Conservation (phyloP, 441 rosid species). For the Iberis amara region DNA sequence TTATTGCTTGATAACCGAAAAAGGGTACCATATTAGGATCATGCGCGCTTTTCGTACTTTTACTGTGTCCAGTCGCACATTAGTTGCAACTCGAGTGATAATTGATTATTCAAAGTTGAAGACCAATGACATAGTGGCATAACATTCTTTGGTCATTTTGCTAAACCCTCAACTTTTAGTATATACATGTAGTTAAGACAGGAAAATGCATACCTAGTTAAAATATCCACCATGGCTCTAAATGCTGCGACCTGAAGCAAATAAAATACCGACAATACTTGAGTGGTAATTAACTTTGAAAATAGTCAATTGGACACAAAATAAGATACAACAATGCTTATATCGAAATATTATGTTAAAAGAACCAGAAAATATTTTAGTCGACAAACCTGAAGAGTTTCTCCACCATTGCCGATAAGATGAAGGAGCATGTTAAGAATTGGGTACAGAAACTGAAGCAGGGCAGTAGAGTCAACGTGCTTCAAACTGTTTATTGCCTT, state of each 20-base stretch:
- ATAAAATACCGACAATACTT: slow-evolving; percentile 14
- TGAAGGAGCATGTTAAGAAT: slow-evolving; percentile 96
- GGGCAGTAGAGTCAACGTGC: slow-evolving; percentile 94
- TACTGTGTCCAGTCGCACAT: slow-evolving; percentile 19
- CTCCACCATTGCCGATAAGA: slow-evolving; percentile 99
- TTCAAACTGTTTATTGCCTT: slow-evolving; percentile 98
- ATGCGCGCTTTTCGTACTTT: background rate
- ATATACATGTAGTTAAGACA: slow-evolving; percentile 2
- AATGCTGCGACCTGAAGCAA: slow-evolving; percentile 95
- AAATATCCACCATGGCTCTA: slow-evolving; percentile 98
- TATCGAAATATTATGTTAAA: slow-evolving; percentile 15
- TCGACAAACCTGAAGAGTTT: slow-evolving; percentile 85
- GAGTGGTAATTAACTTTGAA: slow-evolving; percentile 15
- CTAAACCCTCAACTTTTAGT: background rate
- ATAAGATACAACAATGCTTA: slow-evolving; percentile 5
- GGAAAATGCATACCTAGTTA: slow-evolving; percentile 62
- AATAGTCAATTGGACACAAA: slow-evolving; percentile 15
- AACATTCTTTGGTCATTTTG: slow-evolving; percentile 7
- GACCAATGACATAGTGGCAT: slow-evolving; percentile 17
- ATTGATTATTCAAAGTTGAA: slow-evolving; percentile 6
- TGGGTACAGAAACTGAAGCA: slow-evolving; percentile 99
- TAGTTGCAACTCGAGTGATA: slow-evolving; percentile 20
- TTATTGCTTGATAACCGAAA: background rate
- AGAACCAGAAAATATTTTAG: slow-evolving; percentile 11
- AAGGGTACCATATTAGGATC: background rate